These are phyloP conservation scores for Pleurozium schreberi DNA, from an alignment of 225 moss, liverwort and hornwort species.

Conservation along the genomic window DNA sequence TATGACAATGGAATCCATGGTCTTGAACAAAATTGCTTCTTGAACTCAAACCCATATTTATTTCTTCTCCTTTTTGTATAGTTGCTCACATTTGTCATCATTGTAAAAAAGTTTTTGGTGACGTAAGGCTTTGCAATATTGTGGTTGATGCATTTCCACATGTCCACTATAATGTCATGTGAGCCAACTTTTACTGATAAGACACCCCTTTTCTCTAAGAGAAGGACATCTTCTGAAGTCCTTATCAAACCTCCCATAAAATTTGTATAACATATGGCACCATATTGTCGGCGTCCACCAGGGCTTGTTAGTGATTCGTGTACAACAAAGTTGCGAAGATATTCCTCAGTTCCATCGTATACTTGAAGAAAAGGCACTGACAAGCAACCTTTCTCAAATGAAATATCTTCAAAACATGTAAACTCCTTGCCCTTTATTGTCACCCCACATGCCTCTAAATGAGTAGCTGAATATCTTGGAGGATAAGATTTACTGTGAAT, in stretches of 20 bases:
- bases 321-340: background rate
- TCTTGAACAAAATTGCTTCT: background rate
- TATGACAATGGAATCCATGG: background rate
- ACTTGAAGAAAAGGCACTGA: background rate
- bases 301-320: accelerated
- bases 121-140: accelerated
- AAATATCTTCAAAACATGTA: background rate
- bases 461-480: background rate
- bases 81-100: background rate
- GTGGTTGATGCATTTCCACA: background rate
- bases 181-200: accelerated
- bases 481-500: accelerated
- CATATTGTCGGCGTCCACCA: accelerated
- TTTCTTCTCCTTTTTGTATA: background rate
- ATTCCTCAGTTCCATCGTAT: accelerated
- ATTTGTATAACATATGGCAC: accelerated
- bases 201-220: background rate
- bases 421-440: background rate
- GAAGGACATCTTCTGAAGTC: background rate
- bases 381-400: background rate
- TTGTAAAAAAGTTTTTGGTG: background rate
- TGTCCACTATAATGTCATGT: background rate
- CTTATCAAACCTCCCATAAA: background rate
- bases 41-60: background rate
- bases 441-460: background rate